Percentiles rank a stretch among this genome's conserved stretches.
phyloP scores from a whole-genome alignment of 1,284 basidiomycete genomes.

The Microstroma glucosiphilum region DNA sequence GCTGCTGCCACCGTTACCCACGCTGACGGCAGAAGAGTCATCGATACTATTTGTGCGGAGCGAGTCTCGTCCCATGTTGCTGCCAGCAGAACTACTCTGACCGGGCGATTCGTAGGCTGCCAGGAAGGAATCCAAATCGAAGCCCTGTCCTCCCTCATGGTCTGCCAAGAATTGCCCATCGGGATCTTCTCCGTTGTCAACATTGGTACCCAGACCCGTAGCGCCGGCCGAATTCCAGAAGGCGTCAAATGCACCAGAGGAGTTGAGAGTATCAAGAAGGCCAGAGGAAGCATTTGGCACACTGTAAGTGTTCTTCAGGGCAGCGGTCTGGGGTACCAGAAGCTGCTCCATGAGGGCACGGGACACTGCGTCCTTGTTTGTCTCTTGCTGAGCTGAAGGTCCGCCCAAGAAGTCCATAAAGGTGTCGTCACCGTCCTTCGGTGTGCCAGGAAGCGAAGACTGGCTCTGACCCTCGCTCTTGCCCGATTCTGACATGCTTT shows the following conservation, averaged over 20 bases:
- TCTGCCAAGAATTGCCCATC: background rate
- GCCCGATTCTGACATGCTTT: slow-evolving; percentile 16
- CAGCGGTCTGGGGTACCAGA: background rate
- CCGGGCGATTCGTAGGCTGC: background rate
- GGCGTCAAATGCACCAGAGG: background rate
- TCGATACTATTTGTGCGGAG: background rate
- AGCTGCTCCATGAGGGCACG: slow-evolving; percentile 16
- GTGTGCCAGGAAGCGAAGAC: no score
- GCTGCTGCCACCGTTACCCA: slow-evolving; percentile 4
- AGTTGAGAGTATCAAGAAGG: slow-evolving; percentile 8
- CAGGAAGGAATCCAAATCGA: background rate
- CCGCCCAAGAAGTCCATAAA: background rate
- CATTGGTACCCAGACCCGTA: slow-evolving; percentile 5
- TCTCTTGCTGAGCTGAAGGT: background rate
- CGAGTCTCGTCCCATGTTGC: no score
- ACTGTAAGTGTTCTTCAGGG: no score
- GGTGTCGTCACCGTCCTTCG: background rate
- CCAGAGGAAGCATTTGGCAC: background rate
- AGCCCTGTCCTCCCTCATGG: background rate
- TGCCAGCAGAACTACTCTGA: background rate
- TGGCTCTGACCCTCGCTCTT: background rate
- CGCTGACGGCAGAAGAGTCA: background rate
- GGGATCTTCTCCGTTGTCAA: slow-evolving; percentile 8
- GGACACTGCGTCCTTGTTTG: slow-evolving; percentile 11
- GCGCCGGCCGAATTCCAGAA: slow-evolving; percentile 3